These are phyloP conservation scores for Salinomyces thailandicus DNA, from an alignment of 2,329 filamentous ascomycete species.

Conservation along the genomic window DNA sequence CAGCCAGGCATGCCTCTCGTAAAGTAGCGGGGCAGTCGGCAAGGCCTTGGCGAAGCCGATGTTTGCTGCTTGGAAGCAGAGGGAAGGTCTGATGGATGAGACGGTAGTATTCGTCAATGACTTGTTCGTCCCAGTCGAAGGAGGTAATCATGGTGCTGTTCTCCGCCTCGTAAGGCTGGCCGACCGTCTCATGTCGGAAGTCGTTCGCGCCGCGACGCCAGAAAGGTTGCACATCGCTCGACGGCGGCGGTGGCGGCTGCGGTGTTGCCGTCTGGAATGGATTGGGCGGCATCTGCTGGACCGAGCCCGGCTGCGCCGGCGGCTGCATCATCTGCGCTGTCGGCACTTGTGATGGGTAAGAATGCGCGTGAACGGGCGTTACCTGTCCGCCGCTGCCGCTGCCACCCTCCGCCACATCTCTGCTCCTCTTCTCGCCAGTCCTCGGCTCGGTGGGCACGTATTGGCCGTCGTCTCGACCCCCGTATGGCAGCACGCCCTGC, in stretches of 20 bases:
- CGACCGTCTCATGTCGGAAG: conserved; percentile 19
- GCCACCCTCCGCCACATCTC: conserved; percentile 19
- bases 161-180: conserved; percentile 19
- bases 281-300: conserved; percentile 6
- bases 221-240: conserved; percentile 20
- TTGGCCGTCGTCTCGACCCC: conserved; percentile 1
- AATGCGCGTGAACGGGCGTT: conserved; percentile 8
- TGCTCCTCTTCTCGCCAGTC: conserved; percentile 22
- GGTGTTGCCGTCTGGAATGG: conserved; percentile 8
- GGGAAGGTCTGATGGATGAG: conserved; percentile 58
- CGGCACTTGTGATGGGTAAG: not conserved
- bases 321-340: not conserved
- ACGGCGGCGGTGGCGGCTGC: conserved; percentile 4
- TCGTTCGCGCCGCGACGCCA: conserved; percentile 21
- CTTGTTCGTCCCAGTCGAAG: conserved; percentile 38
- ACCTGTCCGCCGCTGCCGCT: conserved; percentile 4
- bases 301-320: not conserved
- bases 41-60: conserved; percentile 47
- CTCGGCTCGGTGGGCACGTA: conserved; percentile 15
- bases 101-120: conserved; percentile 46
- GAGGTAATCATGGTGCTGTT: conserved; percentile 14
- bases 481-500: conserved; percentile 8
- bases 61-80: conserved; percentile 49
- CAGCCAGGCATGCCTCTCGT: conserved; percentile 54
- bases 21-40: conserved; percentile 46